Conservation (phyloP, 116 monocot species). For the Phalaenopsis hybrid region DNA sequence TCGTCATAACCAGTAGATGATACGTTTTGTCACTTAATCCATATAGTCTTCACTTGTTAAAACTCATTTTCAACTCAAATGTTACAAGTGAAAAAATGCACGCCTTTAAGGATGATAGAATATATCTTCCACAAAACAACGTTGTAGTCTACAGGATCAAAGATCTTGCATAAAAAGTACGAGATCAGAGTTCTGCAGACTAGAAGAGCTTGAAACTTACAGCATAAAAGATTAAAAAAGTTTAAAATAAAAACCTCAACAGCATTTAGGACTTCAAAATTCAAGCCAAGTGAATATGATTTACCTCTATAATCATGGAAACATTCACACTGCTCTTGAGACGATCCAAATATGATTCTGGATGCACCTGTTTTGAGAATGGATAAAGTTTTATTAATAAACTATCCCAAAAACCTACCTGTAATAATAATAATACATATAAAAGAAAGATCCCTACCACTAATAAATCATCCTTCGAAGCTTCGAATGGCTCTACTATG, state of each 20-base stretch:
- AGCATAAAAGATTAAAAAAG: neutral
- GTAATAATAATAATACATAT: neutral
- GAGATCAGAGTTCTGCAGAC: neutral
- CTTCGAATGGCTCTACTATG: slow-evolving; percentile 84
- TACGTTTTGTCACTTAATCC: too few species aligned
- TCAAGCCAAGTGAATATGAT: neutral
- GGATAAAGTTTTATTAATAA: neutral
- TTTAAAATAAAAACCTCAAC: neutral
- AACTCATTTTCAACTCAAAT: neutral
- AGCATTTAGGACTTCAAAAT: slow-evolving; percentile 1
- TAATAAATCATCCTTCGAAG: slow-evolving; percentile 72
- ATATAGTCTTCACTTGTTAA: neutral
- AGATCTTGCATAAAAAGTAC: neutral
- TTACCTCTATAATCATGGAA: slow-evolving; percentile 83
- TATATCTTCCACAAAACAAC: neutral
- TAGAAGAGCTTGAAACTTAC: neutral
- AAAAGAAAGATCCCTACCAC: slow-evolving; percentile 47
- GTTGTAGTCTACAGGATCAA: neutral
- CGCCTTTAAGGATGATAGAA: neutral
- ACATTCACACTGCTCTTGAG: slow-evolving; percentile 73
- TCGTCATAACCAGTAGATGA: too few species aligned
- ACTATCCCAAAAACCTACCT: neutral
- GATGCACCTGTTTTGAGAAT: slow-evolving; percentile 60
- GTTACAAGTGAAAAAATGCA: neutral
- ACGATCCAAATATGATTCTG: slow-evolving; percentile 65